Base-by-base conservation (phyloP, 2,329 filamentous ascomycete species). In the Chrysoporthe puriensis region DNA sequence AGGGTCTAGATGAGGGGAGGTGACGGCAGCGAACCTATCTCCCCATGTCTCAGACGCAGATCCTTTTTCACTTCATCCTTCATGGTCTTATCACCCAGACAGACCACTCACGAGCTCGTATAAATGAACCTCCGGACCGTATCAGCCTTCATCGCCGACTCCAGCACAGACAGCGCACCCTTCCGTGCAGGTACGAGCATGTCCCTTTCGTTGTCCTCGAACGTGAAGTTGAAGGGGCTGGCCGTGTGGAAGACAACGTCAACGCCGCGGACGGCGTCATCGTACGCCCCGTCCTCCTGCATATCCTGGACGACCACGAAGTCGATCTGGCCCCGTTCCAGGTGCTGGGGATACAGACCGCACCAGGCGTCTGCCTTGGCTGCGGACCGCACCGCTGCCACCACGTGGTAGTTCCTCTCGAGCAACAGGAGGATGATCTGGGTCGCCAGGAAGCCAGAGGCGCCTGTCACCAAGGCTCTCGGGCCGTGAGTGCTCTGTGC, bases 11-110 rank as follows among this genome's bases (percentile, higher is more conserved):
- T 60, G 57, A 43, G 57, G 57, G 7, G 57, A 60, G 9, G 57
- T 60, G 9, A 60, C 57, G 9, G 57, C 57, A 60, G 57, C 57
- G 57, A 60, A 60, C 13, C 57, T 60, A 60, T 43, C 36, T 43
- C 11, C 8, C 13, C 32, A 16, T 32, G 34, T 16, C 50, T 54
- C 11, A 54, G 50, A 26, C 14, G 16, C 26, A 13, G 26, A 54
- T 34, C 50, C 18, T n/a, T 8, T 44, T 14, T 43, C 57, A 21
- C 8, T 5, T 40, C 5, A 9, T 5, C 18, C 34, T 40, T 11
- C 5, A 26, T 36, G 42, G 11, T 4, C 21, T 21, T 9, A n/a
- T n/a, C 18, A 42, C 8, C 36, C 21, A n/a, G 36, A 8, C 11
- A 7, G n/a, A 7, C 34, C 2, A 59, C 57, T 60, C 26, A 60